phyloP scores from a whole-genome alignment of 768 basidiomycete genomes.

The Auricularia heimuer region DNA sequence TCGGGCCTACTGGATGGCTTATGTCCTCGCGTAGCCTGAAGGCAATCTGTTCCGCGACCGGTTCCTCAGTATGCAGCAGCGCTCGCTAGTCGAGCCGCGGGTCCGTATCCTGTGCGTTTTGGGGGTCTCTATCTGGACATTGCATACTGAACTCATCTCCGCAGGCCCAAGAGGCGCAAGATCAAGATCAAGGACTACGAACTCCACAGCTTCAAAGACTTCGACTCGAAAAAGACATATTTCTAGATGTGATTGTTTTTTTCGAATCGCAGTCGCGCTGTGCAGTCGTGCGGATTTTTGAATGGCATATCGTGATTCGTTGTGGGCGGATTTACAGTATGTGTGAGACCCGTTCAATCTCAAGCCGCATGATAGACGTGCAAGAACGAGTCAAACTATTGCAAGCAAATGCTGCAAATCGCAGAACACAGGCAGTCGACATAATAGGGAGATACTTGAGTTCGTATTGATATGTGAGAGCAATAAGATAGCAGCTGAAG shows the following conservation, averaged over 20 bases:
- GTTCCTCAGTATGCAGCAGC: conserved; percentile 78
- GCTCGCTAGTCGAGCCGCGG: conserved; percentile 80
- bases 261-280: no score
- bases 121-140: background rate
- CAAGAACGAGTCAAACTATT: no score
- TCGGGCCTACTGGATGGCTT: background rate
- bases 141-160: background rate
- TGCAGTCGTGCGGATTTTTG: background rate
- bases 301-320: no score
- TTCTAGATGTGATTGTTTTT: background rate
- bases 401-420: no score
- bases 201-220: background rate
- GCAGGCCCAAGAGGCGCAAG: background rate
- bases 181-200: background rate
- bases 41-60: conserved; percentile 89
- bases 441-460: background rate
- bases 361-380: no score
- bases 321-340: no score
- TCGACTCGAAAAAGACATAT: background rate
- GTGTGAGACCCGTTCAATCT: no score
- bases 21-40: conserved; percentile 52
- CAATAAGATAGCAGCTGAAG: background rate
- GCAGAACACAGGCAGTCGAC: no score
- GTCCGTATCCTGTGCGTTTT: conserved; percentile 59
- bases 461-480: background rate